Conservation (phyloP, 2,329 filamentous ascomycete genomes). For the Fusarium sp. region DNA sequence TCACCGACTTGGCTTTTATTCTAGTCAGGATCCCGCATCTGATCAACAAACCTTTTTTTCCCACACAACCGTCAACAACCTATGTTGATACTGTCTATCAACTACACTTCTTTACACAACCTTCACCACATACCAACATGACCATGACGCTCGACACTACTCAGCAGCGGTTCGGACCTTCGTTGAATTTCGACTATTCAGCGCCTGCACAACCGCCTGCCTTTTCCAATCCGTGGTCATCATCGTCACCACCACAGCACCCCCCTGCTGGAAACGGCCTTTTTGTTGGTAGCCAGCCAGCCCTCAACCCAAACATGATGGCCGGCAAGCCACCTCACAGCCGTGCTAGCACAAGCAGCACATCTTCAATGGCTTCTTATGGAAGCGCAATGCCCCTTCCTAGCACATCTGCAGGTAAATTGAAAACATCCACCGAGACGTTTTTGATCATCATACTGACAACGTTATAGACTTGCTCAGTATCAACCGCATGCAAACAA, state of each 20-base stretch:
- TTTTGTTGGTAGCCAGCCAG: slow-evolving; percentile 72
- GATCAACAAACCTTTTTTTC: slow-evolving; percentile 64
- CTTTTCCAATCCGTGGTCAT: slow-evolving; percentile 93
- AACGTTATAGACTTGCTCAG: slow-evolving; percentile 80
- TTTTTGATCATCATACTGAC: slow-evolving; percentile 62
- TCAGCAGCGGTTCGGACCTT: slow-evolving; percentile 82
- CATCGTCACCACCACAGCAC: slow-evolving; percentile 61
- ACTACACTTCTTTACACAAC: slow-evolving; percentile 33
- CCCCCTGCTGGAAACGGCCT: slow-evolving; percentile 72
- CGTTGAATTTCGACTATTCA: slow-evolving; percentile 84
- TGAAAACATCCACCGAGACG: neutral
- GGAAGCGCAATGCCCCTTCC: slow-evolving; percentile 79
- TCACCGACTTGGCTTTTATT: slow-evolving; percentile 63
- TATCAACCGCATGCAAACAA: slow-evolving; percentile 74
- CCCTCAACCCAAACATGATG: slow-evolving; percentile 70
- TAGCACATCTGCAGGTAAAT: slow-evolving; percentile 78
- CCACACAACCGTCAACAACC: slow-evolving; percentile 42
- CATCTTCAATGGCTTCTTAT: slow-evolving; percentile 77
- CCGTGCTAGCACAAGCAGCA: slow-evolving; percentile 72
- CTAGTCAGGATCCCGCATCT: slow-evolving; percentile 65
- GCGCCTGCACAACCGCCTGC: slow-evolving; percentile 71
- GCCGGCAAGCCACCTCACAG: slow-evolving; percentile 60
- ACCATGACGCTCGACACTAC: slow-evolving; percentile 95
- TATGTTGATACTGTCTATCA: slow-evolving; percentile 47
- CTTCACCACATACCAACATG: slow-evolving; percentile 70